Evolutionary conservation across 139 green algal species (phyloP), one percentile per base, ranked within the genome.

Genomic region (Picochlorum sp.): DNA sequence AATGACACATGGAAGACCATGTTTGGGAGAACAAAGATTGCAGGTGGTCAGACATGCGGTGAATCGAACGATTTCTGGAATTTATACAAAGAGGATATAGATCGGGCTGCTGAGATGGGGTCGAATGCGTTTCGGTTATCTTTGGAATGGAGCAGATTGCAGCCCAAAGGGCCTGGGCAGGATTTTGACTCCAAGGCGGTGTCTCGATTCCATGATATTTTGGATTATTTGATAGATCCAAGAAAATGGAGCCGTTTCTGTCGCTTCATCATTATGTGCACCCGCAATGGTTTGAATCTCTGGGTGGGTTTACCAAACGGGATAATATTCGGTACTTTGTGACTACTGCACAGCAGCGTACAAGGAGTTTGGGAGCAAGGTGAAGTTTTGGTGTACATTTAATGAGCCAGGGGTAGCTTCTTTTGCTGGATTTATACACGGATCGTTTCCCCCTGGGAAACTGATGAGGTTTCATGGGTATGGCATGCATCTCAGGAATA

Each of bases 211-310:
- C 47, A 79, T 52, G 49, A 68, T 4, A 85, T 85, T 2, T 70
- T 85, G 14, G 72, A 81, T 41, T 41, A 32, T 3, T 54, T 76
- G 24, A 55, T 71, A 26, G 65, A 44, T 57, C 78, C 37, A 20
- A 54, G 16, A 70, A 76, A 21, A 66, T 95, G 62, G 79, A 84
- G 56, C 74, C 85, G n/a, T 86, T 86, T 45, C 75, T 85, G 24
- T 91, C 87, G 10, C 72, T 94, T 67, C 82, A 92, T 77, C 86
- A 92, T 73, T 95, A 92, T 65, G 79, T 83, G 34, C 85, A 94
- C 62, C 88, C 88, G 13, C 45, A 34, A 26, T 92, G 86, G 86
- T 95, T 95, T 79, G 82, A 94, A 38, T 70, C 83, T 9, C 54
- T 86, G 50, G 86, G 86, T 11, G 88, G 80, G 20, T 95, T 90